Percentiles rank a stretch among this genome's conserved stretches.
Conservation (phyloP, 208 protist species). For the Wallacemonas rigidus region DNA sequence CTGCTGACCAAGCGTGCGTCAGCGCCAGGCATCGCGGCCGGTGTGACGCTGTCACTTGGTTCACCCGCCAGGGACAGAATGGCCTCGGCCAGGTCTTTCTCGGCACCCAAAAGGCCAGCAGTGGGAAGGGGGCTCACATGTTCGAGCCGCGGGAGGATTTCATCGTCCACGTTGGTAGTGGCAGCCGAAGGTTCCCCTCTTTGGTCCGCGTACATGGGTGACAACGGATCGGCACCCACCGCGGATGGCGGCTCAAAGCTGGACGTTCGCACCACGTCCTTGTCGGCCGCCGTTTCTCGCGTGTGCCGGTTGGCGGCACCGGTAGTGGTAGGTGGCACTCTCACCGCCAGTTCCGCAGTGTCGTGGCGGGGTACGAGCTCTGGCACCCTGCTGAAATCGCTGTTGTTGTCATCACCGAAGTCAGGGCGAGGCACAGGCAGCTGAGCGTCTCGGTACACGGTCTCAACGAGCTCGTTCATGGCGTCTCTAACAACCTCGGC, state of each 20-base stretch:
- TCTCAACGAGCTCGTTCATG: constrained; percentile 76
- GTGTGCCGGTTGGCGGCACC: background rate
- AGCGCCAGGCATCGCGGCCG: background rate
- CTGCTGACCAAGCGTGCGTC: constrained; percentile 11
- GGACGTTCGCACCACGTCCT: constrained; percentile 2
- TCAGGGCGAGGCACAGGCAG: constrained; percentile 33
- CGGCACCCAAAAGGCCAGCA: background rate
- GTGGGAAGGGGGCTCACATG: background rate
- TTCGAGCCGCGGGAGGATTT: constrained; percentile 4
- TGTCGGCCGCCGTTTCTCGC: background rate
- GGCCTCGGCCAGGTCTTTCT: constrained; percentile 12
- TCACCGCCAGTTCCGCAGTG: background rate
- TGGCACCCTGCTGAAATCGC: background rate
- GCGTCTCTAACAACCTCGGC: constrained; percentile 67
- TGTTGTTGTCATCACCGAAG: background rate
- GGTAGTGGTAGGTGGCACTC: background rate
- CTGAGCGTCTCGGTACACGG: constrained; percentile 46
- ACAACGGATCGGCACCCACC: too few relatives aligned
- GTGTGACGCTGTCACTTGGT: constrained; percentile 11
- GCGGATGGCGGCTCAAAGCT: background rate
- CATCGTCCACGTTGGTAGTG: constrained; percentile 3
- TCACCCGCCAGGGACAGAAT: constrained; percentile 23
- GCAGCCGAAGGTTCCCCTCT: background rate
- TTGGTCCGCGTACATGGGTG: too few relatives aligned
- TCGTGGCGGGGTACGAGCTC: background rate